Evolutionary conservation across 2,329 filamentous ascomycete species (phyloP), one percentile per base, ranked within the genome.

Genomic region (Gremmenia infestans): DNA sequence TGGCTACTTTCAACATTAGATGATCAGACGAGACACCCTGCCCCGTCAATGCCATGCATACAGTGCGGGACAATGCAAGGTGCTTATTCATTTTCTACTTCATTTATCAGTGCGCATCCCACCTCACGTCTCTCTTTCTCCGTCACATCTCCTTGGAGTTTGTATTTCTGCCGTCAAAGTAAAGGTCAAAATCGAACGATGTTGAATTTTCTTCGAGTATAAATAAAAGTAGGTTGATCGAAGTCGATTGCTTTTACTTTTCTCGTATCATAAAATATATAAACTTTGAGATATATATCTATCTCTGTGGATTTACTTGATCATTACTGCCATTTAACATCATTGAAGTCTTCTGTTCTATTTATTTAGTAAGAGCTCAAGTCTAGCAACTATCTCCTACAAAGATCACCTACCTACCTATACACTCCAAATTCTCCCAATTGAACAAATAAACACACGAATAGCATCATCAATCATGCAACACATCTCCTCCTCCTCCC

Each of bases 401-500:
- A 17, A 19, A 9, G 4, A 15, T 17, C 37, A n/a, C 14, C 14
- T 15, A 40, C 37, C 37, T 17, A n/a, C 6, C 5, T 42, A 17
- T 15, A 17, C 35, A 17, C 50, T 22, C 40, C 23, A 52, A 45
- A 9, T n/a, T 11, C 11, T n/a, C 28, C 6, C 9, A 17, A 50
- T 36, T 19, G 25, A 37, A 50, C 35, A 23, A 36, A n/a, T n/a
- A 28, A 49, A 35, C 39, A n/a, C 19, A 43, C 17, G 12, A 32
- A 45, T 22, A 14, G 4, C 39, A 19, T 2, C n/a, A 40, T 53
- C 37, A 40, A 60, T 23, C 43, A 70, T 70, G 66, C 63, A 68
- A 48, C 66, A 69, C 50, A 67, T 70, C 50, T 48, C 61, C 42
- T 22, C 65, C 19, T 15, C 55, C 2, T 65, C 67, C 15, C 65